A percentile compares a stretch with the other conserved stretches of the same genome.
Conservation (phyloP, 2,329 filamentous ascomycete genomes). For the Scedosporium aurantiacum region DNA sequence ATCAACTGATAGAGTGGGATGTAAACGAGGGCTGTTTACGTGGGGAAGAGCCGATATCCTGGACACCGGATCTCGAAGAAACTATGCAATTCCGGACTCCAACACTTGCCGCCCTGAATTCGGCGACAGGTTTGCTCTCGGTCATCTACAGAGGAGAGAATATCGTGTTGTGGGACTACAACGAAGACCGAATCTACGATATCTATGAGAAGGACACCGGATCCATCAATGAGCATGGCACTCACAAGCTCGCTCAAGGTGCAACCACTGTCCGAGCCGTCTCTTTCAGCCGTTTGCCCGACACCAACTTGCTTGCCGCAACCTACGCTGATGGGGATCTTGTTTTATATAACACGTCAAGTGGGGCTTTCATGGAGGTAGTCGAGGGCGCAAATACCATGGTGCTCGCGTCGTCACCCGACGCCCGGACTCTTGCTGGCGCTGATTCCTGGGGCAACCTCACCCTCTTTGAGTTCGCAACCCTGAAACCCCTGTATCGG, state of each 20-base stretch:
- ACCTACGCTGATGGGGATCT: not conserved
- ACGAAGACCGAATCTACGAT: not conserved
- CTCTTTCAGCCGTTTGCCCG: not conserved
- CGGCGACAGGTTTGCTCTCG: not conserved
- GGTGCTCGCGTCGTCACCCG: not conserved
- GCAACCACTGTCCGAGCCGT: not conserved
- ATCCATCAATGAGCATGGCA: not conserved
- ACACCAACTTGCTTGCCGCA: not conserved
- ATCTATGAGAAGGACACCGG: not conserved
- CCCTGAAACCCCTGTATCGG: not conserved
- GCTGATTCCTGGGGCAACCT: not conserved
- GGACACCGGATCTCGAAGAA: not conserved
- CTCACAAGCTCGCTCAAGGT: not conserved
- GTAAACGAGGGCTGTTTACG: not conserved
- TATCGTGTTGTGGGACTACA: not conserved
- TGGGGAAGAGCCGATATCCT: not conserved
- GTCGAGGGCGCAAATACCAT: not conserved
- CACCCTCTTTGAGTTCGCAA: not conserved
- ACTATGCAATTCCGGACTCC: not conserved
- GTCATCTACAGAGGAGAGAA: not conserved
- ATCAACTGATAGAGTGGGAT: not conserved
- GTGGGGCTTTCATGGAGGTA: not conserved
- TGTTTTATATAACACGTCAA: not conserved
- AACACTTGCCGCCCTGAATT: not conserved
- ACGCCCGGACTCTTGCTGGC: not conserved